phyloP scores from a whole-genome alignment of 2,329 filamentous ascomycete species.

The Tolypocladium endophyticum region DNA sequence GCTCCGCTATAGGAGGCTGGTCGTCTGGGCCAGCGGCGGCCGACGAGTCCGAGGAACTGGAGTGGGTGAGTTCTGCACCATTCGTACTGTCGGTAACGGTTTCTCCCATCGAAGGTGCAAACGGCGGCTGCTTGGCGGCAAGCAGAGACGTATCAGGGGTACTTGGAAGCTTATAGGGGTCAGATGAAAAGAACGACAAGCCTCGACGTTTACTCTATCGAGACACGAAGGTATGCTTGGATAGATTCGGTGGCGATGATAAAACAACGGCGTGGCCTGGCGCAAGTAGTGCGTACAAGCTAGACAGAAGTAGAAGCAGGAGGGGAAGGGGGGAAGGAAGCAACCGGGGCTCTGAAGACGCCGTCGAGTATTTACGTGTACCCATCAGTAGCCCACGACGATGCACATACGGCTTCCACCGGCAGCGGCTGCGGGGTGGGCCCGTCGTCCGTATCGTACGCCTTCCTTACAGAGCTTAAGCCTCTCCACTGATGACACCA shows the following conservation, averaged over 20 bases:
- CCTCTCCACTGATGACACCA: not conserved
- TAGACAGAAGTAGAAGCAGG: not conserved
- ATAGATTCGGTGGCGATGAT: not conserved
- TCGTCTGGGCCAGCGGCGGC: constrained; percentile 23
- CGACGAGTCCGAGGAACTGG: constrained; percentile 25
- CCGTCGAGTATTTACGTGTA: not conserved
- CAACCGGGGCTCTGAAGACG: not conserved
- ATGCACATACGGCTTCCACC: not conserved
- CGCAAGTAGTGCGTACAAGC: not conserved
- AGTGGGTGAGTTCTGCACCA: constrained; percentile 29
- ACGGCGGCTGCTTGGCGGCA: not conserved
- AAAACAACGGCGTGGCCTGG: not conserved
- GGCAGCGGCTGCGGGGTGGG: constrained; percentile 1
- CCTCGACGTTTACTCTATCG: not conserved
- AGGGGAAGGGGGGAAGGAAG: not conserved
- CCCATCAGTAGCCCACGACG: not conserved
- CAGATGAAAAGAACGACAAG: not conserved
- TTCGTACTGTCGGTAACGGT: constrained; percentile 25
- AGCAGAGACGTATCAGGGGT: not conserved
- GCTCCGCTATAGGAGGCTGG: constrained; percentile 28
- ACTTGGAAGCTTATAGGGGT: not conserved
- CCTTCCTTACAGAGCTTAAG: not conserved
- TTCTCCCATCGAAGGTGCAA: constrained; percentile 30
- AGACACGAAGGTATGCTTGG: not conserved
- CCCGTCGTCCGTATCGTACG: not conserved